Evolutionary conservation across 257 asterid species (phyloP).

Genomic region (Ballota nigra): DNA sequence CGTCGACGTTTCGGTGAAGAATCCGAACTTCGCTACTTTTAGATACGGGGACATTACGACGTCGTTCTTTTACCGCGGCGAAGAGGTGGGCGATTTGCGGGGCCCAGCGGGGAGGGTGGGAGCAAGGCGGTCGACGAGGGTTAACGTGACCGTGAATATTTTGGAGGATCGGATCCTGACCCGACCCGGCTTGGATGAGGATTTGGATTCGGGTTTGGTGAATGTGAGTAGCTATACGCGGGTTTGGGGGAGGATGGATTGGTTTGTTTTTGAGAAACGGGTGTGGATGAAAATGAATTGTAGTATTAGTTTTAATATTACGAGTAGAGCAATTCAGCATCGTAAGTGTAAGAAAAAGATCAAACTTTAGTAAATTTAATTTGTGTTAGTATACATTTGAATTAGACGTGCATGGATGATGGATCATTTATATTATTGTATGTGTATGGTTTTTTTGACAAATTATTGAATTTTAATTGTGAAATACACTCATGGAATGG

Average conservation of each 20-base stretch:
- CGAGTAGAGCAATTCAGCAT: constrained; percentile 47
- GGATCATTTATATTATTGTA: too few relatives aligned
- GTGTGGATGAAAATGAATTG: constrained; percentile 67
- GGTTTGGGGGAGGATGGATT: constrained; percentile 60
- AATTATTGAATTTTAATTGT: too few relatives aligned
- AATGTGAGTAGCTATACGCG: constrained; percentile 44
- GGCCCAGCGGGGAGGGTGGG: constrained; percentile 64
- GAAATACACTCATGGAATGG: too few relatives aligned
- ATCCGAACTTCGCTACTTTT: constrained; percentile 67
- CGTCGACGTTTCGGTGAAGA: constrained; percentile 66
- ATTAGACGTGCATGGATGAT: too few relatives aligned
- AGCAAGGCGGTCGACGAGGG: constrained; percentile 52
- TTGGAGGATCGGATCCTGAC: constrained; percentile 46
- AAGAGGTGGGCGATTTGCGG: constrained; percentile 53
- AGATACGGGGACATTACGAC: constrained; percentile 53
- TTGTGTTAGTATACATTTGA: too few relatives aligned
- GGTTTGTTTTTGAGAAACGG: constrained; percentile 38
- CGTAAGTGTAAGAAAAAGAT: constrained; percentile 60
- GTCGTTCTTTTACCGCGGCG: constrained; percentile 46
- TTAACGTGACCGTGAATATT: constrained; percentile 54
- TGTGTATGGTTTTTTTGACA: too few relatives aligned
- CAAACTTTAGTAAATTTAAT: too few relatives aligned
- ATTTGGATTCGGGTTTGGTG: constrained; percentile 44
- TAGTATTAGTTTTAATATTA: constrained; percentile 42
- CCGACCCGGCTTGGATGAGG: constrained; percentile 43